Evolutionary conservation across 345 rosid genomes (phyloP).

Genomic region (Raphanus raphanistrum): DNA sequence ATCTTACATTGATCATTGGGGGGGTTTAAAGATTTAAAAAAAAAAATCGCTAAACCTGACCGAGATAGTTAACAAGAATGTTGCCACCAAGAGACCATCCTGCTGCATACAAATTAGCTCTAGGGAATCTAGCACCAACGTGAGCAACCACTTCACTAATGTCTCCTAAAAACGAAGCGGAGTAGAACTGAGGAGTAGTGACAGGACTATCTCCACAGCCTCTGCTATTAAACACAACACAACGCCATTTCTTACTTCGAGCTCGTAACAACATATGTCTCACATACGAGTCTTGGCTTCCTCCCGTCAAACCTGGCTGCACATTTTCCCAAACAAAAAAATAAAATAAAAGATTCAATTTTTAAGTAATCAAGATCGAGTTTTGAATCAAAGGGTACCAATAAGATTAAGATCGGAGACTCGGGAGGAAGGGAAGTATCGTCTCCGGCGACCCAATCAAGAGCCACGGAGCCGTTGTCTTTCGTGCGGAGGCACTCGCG

Average conservation of each 20-base stretch:
- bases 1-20: neutral
- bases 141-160: conserved; percentile 65
- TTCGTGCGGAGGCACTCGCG: conserved; percentile 53
- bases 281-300: conserved; percentile 82
- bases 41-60: conserved; percentile 51
- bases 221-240: conserved; percentile 87
- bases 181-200: conserved; percentile 92
- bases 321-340: neutral
- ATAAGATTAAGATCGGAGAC: conserved; percentile 73
- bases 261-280: conserved; percentile 75
- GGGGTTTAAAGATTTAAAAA: neutral
- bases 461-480: conserved; percentile 50
- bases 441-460: conserved; percentile 54
- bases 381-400: conserved; percentile 44
- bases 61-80: conserved; percentile 85
- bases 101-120: conserved; percentile 78
- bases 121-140: conserved; percentile 60
- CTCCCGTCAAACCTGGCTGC: conserved; percentile 94
- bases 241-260: conserved; percentile 72
- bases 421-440: conserved; percentile 44
- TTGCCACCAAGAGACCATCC: conserved; percentile 99
- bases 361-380: neutral
- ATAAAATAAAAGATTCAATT: neutral
- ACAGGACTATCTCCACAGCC: conserved; percentile 88
- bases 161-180: conserved; percentile 93